Percentiles rank a stretch among this genome's conserved stretches.
These are phyloP conservation scores for Fusarium xylarioides DNA, from an alignment of 2,329 filamentous ascomycete genomes.

Conservation along the genomic window DNA sequence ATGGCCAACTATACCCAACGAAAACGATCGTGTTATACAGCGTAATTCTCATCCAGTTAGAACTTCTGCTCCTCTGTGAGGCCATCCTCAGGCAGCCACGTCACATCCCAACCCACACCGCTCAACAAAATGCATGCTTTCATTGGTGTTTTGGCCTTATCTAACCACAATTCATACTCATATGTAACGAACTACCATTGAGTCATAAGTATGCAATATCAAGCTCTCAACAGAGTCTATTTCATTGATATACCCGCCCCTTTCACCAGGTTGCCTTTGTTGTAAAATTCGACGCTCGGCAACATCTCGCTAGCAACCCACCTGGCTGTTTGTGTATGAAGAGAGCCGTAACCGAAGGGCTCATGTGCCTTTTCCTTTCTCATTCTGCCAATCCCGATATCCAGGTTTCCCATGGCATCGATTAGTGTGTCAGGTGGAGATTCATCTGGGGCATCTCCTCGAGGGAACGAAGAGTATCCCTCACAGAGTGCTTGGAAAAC, in stretches of 20 bases:
- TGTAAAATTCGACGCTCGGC: slow-evolving; percentile 59
- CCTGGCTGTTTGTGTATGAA: slow-evolving; percentile 67
- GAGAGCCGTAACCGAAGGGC: slow-evolving; percentile 66
- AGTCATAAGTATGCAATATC: not conserved
- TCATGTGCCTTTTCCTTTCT: slow-evolving; percentile 56
- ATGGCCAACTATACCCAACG: not conserved
- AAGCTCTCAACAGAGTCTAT: slow-evolving; percentile 1
- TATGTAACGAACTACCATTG: not conserved
- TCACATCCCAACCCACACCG: slow-evolving; percentile 19
- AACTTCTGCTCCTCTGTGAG: not conserved
- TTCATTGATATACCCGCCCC: slow-evolving; percentile 50
- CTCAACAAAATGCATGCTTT: not conserved
- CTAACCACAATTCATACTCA: not conserved
- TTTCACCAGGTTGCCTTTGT: slow-evolving; percentile 60
- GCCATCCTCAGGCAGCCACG: slow-evolving; percentile 23
- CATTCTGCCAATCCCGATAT: slow-evolving; percentile 41
- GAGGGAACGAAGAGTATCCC: slow-evolving; percentile 59
- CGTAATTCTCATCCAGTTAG: not conserved
- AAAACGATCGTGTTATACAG: not conserved
- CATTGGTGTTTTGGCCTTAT: not conserved
- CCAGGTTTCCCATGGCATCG: slow-evolving; percentile 45
- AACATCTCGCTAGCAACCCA: slow-evolving; percentile 66
- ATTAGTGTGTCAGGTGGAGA: slow-evolving; percentile 31
- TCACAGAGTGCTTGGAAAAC: slow-evolving; percentile 67
- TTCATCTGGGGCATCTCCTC: slow-evolving; percentile 35